Conservation (phyloP, 306 rosid species). For the Inga laurina region DNA sequence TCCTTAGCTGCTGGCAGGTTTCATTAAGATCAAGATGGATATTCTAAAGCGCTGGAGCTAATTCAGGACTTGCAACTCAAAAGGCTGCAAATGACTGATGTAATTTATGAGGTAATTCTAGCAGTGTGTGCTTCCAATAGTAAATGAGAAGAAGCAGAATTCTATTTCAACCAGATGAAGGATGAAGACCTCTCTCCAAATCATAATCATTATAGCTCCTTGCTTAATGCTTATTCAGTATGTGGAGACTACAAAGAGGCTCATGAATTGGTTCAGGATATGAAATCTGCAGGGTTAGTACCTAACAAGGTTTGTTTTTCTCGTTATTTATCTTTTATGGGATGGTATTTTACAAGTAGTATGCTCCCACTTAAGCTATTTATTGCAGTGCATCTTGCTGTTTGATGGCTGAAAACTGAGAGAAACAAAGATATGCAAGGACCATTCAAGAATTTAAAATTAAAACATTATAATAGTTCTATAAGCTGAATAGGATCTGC, state of each 20-base stretch:
- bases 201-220: slow-evolving; percentile 76
- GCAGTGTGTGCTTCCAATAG: slow-evolving; percentile 90
- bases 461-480: neutral
- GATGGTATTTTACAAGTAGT: neutral
- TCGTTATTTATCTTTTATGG: slow-evolving; percentile 27
- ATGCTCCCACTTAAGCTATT: neutral
- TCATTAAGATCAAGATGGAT: slow-evolving; percentile 70
- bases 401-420: neutral
- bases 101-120: slow-evolving; percentile 75
- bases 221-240: slow-evolving; percentile 80
- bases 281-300: slow-evolving; percentile 84
- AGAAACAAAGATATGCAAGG: neutral
- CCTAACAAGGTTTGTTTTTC: slow-evolving; percentile 93
- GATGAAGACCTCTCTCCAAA: slow-evolving; percentile 74
- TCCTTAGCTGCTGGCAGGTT: slow-evolving; percentile 84
- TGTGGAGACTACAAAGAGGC: slow-evolving; percentile 75
- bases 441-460: neutral
- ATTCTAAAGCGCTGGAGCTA: slow-evolving; percentile 74
- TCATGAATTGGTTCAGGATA: slow-evolving; percentile 63
- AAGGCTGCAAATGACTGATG: slow-evolving; percentile 66
- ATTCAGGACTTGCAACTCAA: slow-evolving; percentile 63
- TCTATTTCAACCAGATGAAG: slow-evolving; percentile 76
- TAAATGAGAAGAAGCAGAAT: slow-evolving; percentile 78
- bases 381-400: neutral
- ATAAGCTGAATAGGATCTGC: neutral